phyloP scores from a whole-genome alignment of 805 yeast species.

The Yamadazyma sp. region DNA sequence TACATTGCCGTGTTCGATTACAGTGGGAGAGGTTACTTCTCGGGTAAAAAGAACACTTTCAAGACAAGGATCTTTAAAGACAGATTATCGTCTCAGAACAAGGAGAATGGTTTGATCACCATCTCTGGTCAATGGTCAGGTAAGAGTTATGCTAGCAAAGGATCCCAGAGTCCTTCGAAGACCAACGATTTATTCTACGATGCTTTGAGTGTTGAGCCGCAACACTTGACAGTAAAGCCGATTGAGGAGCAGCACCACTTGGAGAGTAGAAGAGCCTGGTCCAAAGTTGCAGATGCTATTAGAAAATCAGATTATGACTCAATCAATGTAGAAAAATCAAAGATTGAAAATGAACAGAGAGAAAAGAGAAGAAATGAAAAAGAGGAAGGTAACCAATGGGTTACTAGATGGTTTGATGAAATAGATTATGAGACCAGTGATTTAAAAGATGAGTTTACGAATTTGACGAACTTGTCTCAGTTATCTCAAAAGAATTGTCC shows the following conservation, averaged over 20 bases:
- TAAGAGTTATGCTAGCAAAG: constrained; percentile 61
- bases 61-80: constrained; percentile 77
- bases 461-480: constrained; percentile 45
- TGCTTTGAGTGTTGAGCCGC: constrained; percentile 50
- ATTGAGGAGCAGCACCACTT: constrained; percentile 74
- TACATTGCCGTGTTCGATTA: constrained; percentile 71
- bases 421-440: constrained; percentile 25
- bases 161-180: constrained; percentile 47
- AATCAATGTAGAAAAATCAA: constrained; percentile 72
- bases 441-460: constrained; percentile 32
- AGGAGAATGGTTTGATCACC: constrained; percentile 70
- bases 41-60: constrained; percentile 91
- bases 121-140: constrained; percentile 94
- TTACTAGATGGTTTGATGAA: constrained; percentile 74
- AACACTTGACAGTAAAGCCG: constrained; percentile 72
- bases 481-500: constrained; percentile 65
- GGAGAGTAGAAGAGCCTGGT: constrained; percentile 91
- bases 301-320: constrained; percentile 69
- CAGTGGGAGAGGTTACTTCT: constrained; percentile 91
- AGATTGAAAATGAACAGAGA: constrained; percentile 83
- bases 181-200: constrained; percentile 61
- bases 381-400: constrained; percentile 67
- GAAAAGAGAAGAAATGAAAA: constrained; percentile 72
- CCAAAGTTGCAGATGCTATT: constrained; percentile 84
- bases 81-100: constrained; percentile 45